Evolutionary conservation across 805 yeast species (phyloP).

Genomic region (Lipomyces spencermartinsiae): DNA sequence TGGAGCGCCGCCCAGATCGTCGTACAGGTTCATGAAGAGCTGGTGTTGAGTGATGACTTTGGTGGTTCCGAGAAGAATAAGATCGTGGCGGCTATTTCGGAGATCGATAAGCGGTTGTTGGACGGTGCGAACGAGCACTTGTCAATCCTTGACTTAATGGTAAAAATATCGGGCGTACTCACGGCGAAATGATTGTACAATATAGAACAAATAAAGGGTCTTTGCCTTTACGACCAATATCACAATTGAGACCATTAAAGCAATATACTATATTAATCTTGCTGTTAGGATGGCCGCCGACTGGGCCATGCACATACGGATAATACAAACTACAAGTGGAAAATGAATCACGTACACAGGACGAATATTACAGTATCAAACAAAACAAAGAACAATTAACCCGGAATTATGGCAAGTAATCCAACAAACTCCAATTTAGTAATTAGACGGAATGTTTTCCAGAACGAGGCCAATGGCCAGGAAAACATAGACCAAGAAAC

Average conservation of each 20-base stretch:
- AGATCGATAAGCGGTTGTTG: constrained; percentile 72
- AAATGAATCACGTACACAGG: background rate
- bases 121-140: constrained; percentile 91
- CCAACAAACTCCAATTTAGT: constrained; percentile 1
- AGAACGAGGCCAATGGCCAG: background rate
- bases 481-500: background rate
- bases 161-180: constrained; percentile 18
- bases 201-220: background rate
- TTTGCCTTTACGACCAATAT: no score
- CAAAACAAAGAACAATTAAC: background rate
- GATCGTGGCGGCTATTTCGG: constrained; percentile 70
- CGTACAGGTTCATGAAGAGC: constrained; percentile 71
- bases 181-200: constrained; percentile 3
- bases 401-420: background rate
- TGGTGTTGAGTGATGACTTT: constrained; percentile 61
- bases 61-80: constrained; percentile 63
- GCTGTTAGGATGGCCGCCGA: background rate
- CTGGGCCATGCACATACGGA: background rate
- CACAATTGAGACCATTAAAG: background rate
- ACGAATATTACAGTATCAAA: background rate
- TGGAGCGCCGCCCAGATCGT: constrained; percentile 80
- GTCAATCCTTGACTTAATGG: constrained; percentile 65
- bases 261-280: background rate
- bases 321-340: background rate
- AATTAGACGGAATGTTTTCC: background rate